Conservation (phyloP, 2,329 filamentous ascomycete genomes). For the Aureobasidium sp. region DNA sequence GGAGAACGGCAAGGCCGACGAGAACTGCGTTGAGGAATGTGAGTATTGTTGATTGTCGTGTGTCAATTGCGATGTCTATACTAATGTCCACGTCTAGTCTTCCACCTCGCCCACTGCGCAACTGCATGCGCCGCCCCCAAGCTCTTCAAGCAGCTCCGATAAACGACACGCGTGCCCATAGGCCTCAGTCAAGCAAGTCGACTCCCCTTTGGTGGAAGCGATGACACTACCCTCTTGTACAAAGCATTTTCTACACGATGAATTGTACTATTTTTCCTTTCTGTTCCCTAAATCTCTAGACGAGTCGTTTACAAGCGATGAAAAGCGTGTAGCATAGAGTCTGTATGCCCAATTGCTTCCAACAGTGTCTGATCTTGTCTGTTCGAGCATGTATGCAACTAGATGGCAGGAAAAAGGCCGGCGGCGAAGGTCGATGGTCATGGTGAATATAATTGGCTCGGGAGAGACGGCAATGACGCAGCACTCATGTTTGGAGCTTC, state of each 20-base stretch:
- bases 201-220: conserved; percentile 10
- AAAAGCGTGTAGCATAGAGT: conserved; percentile 11
- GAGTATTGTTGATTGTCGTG: conserved; percentile 39
- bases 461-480: neutral
- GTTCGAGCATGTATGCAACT: neutral
- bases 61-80: neutral
- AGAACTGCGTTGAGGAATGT: conserved; percentile 99
- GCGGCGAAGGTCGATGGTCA: neutral
- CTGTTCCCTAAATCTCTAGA: neutral
- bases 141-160: conserved; percentile 89
- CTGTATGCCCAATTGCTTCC: conserved; percentile 3
- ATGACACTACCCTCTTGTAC: conserved; percentile 14
- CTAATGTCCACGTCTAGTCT: conserved; percentile 53
- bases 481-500: neutral
- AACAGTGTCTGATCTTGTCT: neutral
- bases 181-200: conserved; percentile 6
- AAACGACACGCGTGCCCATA: conserved; percentile 30
- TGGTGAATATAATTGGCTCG: neutral
- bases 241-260: conserved; percentile 12
- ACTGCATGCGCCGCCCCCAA: conserved; percentile 89
- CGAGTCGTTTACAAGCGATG: neutral
- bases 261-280: conserved; percentile 15
- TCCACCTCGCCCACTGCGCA: conserved; percentile 96
- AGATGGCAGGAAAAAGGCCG: neutral
- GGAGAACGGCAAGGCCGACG: conserved; percentile 65